Evolutionary conservation across 495 filamentous ascomycete genomes (phyloP).

Genomic region (Penicillium silybi): DNA sequence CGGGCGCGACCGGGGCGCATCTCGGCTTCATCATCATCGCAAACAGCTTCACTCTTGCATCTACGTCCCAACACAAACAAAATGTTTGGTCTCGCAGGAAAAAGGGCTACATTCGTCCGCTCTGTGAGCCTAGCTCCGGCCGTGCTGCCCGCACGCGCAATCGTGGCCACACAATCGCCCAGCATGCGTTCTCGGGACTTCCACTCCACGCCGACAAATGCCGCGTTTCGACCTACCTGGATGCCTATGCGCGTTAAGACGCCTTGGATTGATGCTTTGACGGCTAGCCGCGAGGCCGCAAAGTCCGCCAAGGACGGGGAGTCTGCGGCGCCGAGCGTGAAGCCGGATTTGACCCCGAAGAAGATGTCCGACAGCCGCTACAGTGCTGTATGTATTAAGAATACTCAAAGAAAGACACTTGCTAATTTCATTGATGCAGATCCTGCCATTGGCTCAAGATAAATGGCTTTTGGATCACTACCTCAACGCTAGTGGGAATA

Average conservation of each 20-base stretch:
- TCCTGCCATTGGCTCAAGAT: constrained; percentile 63
- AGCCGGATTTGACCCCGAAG: constrained; percentile 55
- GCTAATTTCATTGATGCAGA: constrained; percentile 36
- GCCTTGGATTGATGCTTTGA: constrained; percentile 67
- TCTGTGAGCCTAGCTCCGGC: constrained; percentile 8
- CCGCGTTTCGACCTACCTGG: constrained; percentile 33
- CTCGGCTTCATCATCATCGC: constrained; percentile 13
- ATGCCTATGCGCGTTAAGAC: constrained; percentile 58
- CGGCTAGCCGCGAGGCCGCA: constrained; percentile 43
- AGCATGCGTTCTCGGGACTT: constrained; percentile 22
- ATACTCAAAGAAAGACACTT: background rate
- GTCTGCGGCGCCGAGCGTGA: constrained; percentile 22
- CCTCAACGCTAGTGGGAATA: constrained; percentile 61
- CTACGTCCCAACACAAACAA: background rate
- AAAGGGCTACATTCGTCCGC: constrained; percentile 13
- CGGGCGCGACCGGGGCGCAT: background rate
- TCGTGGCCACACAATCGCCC: constrained; percentile 5
- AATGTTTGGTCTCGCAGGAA: constrained; percentile 22
- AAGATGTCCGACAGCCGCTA: constrained; percentile 64
- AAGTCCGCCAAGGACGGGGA: constrained; percentile 18
- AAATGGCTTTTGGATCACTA: constrained; percentile 70
- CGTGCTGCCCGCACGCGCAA: constrained; percentile 9
- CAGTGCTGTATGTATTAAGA: constrained; percentile 46
- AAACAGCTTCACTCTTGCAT: background rate
- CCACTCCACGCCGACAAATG: constrained; percentile 25